phyloP scores from a whole-genome alignment of 2,329 filamentous ascomycete genomes.

The Plectosphaerella sp. region DNA sequence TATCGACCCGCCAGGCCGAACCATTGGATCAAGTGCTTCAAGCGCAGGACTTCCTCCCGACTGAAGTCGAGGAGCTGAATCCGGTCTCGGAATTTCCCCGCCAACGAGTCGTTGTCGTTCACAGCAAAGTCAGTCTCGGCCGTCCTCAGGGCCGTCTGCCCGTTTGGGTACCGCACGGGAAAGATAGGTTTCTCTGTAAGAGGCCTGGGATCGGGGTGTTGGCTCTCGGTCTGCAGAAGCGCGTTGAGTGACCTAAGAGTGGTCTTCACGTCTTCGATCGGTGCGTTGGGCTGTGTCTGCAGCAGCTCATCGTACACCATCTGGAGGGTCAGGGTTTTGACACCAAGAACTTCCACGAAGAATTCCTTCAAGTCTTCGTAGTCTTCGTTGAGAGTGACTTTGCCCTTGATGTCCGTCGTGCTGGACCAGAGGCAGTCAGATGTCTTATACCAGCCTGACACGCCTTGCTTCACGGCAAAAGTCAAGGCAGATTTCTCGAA shows the following conservation, averaged over 20 bases:
- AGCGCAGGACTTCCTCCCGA: conserved; percentile 21
- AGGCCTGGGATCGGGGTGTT: conserved; percentile 1
- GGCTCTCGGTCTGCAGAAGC: conserved; percentile 14
- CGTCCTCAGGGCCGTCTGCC: conserved; percentile 6
- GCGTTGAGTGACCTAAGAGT: conserved; percentile 26
- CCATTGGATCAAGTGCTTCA: conserved; percentile 29
- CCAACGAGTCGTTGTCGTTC: conserved; percentile 23
- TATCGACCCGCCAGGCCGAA: conserved; percentile 21
- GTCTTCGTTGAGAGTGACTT: conserved; percentile 17
- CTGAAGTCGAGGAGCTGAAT: conserved; percentile 29
- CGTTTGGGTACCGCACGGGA: conserved; percentile 17
- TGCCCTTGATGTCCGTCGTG: conserved; percentile 20
- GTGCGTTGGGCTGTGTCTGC: conserved; percentile 6
- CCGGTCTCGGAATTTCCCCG: conserved; percentile 17
- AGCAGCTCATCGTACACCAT: conserved; percentile 27
- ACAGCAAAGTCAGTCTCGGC: conserved; percentile 24
- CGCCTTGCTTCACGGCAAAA: conserved; percentile 1
- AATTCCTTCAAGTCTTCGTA: conserved; percentile 23
- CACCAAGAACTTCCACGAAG: conserved; percentile 22
- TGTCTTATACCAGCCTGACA: conserved; percentile 18
- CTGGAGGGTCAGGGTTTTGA: conserved; percentile 19
- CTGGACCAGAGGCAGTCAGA: conserved; percentile 29
- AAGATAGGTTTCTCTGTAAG: conserved; percentile 13
- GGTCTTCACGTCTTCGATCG: conserved; percentile 20
- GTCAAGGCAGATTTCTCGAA: conserved; percentile 10